phyloP scores from a whole-genome alignment of 495 filamentous ascomycete genomes.

The Amorphotheca resinae region DNA sequence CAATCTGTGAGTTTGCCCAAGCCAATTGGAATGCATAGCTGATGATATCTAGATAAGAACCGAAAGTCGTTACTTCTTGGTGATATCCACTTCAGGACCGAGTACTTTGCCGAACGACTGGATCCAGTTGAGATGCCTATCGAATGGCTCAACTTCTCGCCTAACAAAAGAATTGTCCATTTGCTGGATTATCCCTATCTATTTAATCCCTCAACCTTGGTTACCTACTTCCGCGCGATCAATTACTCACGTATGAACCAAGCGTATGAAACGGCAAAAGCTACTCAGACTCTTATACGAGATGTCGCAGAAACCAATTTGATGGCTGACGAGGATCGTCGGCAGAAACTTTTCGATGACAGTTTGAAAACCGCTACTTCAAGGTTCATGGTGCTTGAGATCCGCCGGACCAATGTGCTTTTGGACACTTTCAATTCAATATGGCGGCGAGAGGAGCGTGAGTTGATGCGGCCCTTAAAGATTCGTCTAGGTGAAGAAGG shows the following conservation, averaged over 20 bases:
- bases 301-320: slow-evolving; percentile 25
- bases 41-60: slow-evolving; percentile 37
- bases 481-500: slow-evolving; percentile 68
- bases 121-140: slow-evolving; percentile 65
- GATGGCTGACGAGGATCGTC: slow-evolving; percentile 17
- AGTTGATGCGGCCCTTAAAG: slow-evolving; percentile 75
- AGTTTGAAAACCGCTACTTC: slow-evolving; percentile 50
- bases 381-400: slow-evolving; percentile 64
- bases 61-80: slow-evolving; percentile 49
- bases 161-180: slow-evolving; percentile 54
- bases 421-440: slow-evolving; percentile 75
- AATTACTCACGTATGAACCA: slow-evolving; percentile 76
- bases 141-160: slow-evolving; percentile 50
- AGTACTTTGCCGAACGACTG: slow-evolving; percentile 63
- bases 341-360: slow-evolving; percentile 39
- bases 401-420: slow-evolving; percentile 58
- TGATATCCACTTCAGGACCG: slow-evolving; percentile 57
- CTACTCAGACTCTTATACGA: slow-evolving; percentile 34
- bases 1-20: slow-evolving; percentile 46
- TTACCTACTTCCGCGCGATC: slow-evolving; percentile 80
- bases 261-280: slow-evolving; percentile 55
- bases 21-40: slow-evolving; percentile 8
- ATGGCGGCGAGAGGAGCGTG: slow-evolving; percentile 71
- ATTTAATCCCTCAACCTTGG: slow-evolving; percentile 57
- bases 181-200: slow-evolving; percentile 72